Base-by-base conservation (phyloP, 371 early-diverging fungal species). In the Rhizopus sp. region DNA sequence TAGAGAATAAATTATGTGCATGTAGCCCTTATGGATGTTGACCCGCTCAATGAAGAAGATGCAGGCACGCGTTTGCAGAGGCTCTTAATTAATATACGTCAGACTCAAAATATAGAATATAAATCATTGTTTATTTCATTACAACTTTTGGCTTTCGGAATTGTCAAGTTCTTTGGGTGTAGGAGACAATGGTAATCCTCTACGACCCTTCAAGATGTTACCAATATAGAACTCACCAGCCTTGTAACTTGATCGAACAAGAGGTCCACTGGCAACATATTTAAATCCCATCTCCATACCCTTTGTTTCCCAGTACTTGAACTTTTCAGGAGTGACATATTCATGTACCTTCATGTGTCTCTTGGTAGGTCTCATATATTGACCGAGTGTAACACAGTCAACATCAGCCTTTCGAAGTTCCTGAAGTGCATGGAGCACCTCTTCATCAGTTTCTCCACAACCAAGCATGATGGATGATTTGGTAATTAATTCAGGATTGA, bases 361-460 rank as follows among this genome's bases (percentile, higher is more conserved):
- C 82, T 95, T 98, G 31, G 99, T 98, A 23, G 99, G 99, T 51
- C 95, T 87, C 99, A 98, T 98, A 72, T 98, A 98, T 75, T 98
- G 99, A n/a, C 99, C 99, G 58, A 98, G 80, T 9, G 99, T 98
- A 23, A 98, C 86, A 40, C 93, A 93, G 66, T 98, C 99, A n/a
- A 97, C 97, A 39, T 90, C 85, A 3, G 84, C 80, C 39, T 84
- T 79, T 58, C 97, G 78, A 58, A 98, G 72, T 54, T 91, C 97
- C 64, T 90, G 83, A 68, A 98, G 70, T 0, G 99, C 89, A 47
- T 92, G 84, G 60, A 88, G 57, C 0, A 98, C 93, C 69, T 98
- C 96, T 15, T 87, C 93, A 60, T 97, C 96, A 5, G 90, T 91
- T 70, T 98, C 98, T 17, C 99, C 99, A 57, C 93, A 86, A 44